Percentiles rank a stretch among this genome's conserved stretches.
phyloP scores from a whole-genome alignment of 164 flowering plant genomes.

The Berberis vulgaris region DNA sequence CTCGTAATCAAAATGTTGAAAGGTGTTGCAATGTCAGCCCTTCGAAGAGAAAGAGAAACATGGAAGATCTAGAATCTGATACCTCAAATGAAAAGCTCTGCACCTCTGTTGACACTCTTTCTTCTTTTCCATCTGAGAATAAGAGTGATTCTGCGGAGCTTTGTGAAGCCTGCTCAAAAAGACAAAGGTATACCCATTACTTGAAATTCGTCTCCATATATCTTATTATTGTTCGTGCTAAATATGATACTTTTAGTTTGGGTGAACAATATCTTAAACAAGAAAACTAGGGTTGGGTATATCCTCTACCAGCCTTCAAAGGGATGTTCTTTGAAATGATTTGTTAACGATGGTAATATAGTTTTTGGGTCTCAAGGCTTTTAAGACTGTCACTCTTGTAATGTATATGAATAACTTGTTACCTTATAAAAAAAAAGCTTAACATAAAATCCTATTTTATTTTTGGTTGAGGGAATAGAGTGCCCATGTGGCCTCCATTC shows the following conservation, averaged over 20 bases:
- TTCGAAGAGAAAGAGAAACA: conserved; percentile 15
- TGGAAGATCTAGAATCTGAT: conserved; percentile 18
- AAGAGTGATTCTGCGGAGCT: conserved; percentile 7
- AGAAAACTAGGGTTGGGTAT: background rate
- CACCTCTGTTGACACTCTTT: conserved; percentile 7
- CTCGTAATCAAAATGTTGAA: conserved; percentile 6
- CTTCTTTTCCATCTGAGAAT: conserved; percentile 13
- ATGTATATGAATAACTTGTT: too few relatives aligned
- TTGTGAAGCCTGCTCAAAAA: conserved; percentile 21
- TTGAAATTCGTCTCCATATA: background rate
- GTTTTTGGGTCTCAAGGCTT: too few relatives aligned
- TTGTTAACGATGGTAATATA: too few relatives aligned
- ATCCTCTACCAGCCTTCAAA: background rate
- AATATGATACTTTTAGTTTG: background rate
- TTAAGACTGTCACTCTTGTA: too few relatives aligned
- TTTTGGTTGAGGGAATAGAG: too few relatives aligned
- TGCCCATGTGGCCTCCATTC: too few relatives aligned
- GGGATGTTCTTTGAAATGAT: background rate
- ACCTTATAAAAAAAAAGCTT: too few relatives aligned
- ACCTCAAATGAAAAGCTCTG: conserved; percentile 18
- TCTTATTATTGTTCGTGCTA: background rate
- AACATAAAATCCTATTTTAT: too few relatives aligned
- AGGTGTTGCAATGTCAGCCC: conserved; percentile 2
- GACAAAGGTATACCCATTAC: conserved; percentile 25
- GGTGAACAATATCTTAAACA: background rate